A percentile compares a stretch with the other conserved stretches of the same genome.
phyloP scores from a whole-genome alignment of 768 basidiomycete species.

The Amanita brunnescens region DNA sequence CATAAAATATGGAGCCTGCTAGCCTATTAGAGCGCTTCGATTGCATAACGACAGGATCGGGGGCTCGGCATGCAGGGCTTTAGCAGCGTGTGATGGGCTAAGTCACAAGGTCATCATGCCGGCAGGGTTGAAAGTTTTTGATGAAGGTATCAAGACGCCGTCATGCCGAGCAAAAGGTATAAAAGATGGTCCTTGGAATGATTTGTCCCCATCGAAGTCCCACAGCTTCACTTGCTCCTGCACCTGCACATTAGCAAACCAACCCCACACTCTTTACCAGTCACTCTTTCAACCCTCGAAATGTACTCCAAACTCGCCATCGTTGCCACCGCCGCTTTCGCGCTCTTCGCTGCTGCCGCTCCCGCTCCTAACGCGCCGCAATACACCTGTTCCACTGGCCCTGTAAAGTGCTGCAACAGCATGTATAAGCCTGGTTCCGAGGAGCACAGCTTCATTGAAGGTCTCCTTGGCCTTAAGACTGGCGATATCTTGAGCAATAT shows the following conservation, averaged over 20 bases:
- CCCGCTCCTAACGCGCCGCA: constrained; percentile 13
- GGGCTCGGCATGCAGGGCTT: not conserved
- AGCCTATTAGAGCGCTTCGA: too few species aligned
- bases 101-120: not conserved
- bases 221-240: not conserved
- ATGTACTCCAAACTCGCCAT: constrained; percentile 24
- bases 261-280: constrained; percentile 1
- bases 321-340: constrained; percentile 16
- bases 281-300: not conserved
- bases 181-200: not conserved
- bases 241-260: constrained; percentile 1
- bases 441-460: constrained; percentile 6
- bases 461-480: constrained; percentile 7
- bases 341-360: constrained; percentile 21
- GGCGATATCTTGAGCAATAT: constrained; percentile 11
- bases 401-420: constrained; percentile 22
- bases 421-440: constrained; percentile 6
- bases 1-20: not conserved
- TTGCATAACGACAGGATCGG: not conserved
- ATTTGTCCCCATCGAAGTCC: not conserved
- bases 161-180: not conserved
- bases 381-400: constrained; percentile 22
- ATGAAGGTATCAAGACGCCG: not conserved
- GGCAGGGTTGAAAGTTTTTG: not conserved
- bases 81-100: not conserved